These are phyloP conservation scores for Mycena leptocephala DNA, from an alignment of 768 basidiomycete genomes.

Conservation along the genomic window DNA sequence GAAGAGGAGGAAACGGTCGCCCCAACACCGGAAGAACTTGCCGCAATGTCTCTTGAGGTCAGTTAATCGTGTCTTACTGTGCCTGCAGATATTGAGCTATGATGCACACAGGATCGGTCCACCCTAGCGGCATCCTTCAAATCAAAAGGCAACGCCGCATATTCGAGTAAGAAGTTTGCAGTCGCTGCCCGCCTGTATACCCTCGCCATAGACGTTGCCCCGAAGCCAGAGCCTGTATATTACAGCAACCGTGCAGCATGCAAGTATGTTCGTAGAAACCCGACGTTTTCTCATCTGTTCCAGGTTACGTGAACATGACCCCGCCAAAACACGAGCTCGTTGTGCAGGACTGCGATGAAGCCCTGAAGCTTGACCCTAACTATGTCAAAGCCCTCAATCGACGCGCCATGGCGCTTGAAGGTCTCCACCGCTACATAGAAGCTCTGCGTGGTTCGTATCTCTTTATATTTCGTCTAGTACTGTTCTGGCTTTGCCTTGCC, in stretches of 20 bases:
- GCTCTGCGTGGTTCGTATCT: conserved; percentile 79
- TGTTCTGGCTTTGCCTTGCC: too few relatives aligned
- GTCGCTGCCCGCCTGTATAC: conserved; percentile 80
- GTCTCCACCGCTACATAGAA: conserved; percentile 80
- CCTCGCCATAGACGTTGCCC: conserved; percentile 80
- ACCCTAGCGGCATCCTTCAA: conserved; percentile 78
- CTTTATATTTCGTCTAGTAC: too few relatives aligned
- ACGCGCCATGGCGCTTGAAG: conserved; percentile 89
- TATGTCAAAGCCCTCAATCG: conserved; percentile 96
- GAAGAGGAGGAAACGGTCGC: conserved; percentile 59
- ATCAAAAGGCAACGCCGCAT: conserved; percentile 80
- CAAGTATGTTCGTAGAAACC: conserved; percentile 53
- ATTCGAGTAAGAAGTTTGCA: conserved; percentile 73
- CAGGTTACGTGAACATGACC: conserved; percentile 93
- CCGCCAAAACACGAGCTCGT: conserved; percentile 90
- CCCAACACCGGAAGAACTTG: conserved; percentile 68
- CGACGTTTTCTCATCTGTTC: background rate
- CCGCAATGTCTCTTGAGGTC: conserved; percentile 73
- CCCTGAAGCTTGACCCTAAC: conserved; percentile 84
- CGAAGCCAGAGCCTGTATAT: conserved; percentile 91
- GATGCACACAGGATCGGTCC: conserved; percentile 69
- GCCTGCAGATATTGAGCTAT: conserved; percentile 21
- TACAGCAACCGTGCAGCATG: conserved; percentile 98
- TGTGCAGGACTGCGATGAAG: conserved; percentile 91
- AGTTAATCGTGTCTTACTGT: conserved; percentile 37